Conservation (phyloP, 441 rosid species). For the Oxalis stricta region DNA sequence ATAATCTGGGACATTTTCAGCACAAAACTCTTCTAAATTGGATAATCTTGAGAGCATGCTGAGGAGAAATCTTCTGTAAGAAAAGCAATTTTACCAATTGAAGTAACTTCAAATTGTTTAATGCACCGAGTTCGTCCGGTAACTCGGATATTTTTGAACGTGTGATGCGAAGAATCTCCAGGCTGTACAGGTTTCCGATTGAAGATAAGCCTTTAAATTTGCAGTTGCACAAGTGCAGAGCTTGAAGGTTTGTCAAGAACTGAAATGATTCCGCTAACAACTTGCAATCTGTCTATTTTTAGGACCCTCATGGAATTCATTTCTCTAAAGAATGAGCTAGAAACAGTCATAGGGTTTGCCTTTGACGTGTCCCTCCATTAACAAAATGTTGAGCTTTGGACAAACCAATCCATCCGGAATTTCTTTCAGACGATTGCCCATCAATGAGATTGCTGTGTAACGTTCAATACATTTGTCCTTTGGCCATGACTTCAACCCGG, state of each 20-base stretch:
- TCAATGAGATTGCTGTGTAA: constrained; percentile 4
- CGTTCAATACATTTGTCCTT: too few species aligned
- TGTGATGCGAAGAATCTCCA: background rate
- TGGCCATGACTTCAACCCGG: too few species aligned
- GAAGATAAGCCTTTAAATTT: background rate
- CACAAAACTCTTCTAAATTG: background rate
- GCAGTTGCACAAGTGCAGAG: background rate
- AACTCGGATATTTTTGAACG: background rate
- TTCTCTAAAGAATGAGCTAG: background rate
- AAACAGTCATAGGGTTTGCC: background rate
- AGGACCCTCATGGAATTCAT: background rate
- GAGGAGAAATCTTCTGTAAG: background rate
- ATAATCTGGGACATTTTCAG: too few species aligned
- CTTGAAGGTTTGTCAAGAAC: background rate
- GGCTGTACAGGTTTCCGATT: background rate
- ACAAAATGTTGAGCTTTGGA: background rate
- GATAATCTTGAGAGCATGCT: background rate
- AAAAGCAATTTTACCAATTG: background rate
- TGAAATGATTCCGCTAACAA: background rate
- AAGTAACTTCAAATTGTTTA: background rate
- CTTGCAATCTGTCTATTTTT: background rate
- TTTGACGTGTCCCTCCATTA: background rate
- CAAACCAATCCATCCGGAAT: background rate
- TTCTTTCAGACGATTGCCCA: background rate
- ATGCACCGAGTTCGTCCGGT: background rate